phyloP scores from a whole-genome alignment of 129 eudicot genomes.

The Flaveria ramosissima region DNA sequence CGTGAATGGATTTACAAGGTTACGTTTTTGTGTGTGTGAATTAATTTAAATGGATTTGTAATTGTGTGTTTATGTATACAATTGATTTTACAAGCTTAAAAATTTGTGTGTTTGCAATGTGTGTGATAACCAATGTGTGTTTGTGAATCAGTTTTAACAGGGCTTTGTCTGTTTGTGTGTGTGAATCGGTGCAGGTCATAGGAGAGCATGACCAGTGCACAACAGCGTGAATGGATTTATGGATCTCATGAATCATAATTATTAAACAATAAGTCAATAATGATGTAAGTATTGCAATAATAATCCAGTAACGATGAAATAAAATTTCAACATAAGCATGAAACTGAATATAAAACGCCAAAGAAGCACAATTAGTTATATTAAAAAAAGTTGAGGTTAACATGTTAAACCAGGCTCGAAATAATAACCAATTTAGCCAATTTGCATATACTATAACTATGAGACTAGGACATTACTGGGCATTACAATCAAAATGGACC shows the following conservation, averaged over 20 bases:
- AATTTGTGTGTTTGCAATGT: background rate
- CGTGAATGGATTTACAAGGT: background rate
- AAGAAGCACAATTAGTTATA: background rate
- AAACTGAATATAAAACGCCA: background rate
- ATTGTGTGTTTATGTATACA: background rate
- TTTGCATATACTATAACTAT: background rate
- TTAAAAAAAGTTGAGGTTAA: background rate
- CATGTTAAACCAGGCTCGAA: background rate
- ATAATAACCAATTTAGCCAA: background rate
- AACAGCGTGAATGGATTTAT: background rate
- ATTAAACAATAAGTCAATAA: background rate
- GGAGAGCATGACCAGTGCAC: background rate
- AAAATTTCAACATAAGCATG: background rate
- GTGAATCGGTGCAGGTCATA: background rate
- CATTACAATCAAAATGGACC: background rate
- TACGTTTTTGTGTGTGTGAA: background rate
- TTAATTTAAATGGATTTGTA: background rate
- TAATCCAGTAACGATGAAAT: background rate
- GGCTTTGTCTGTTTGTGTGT: background rate
- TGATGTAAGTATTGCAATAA: background rate
- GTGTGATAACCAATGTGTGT: background rate
- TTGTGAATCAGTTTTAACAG: slow-evolving; percentile 1
- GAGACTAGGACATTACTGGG: background rate
- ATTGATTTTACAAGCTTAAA: background rate
- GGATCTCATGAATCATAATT: background rate